Conservation (phyloP, 176 grass and related monocot species). For the Cenchrus fungigraminus region DNA sequence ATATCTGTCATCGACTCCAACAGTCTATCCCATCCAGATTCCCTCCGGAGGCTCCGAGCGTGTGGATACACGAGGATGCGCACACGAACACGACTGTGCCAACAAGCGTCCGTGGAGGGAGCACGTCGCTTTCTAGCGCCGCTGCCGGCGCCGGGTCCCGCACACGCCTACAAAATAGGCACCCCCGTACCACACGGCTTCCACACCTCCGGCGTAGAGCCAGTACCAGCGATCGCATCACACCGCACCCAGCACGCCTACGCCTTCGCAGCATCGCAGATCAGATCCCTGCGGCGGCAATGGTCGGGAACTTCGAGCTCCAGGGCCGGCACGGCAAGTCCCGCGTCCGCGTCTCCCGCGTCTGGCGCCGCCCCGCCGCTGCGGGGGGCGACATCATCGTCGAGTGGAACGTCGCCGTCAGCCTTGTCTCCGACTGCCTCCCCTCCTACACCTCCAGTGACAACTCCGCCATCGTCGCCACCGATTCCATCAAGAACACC, state of each 20-base stretch:
- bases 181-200: background rate
- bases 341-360: slow-evolving; percentile 77
- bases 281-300: slow-evolving; percentile 32
- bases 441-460: slow-evolving; percentile 82
- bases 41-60: background rate
- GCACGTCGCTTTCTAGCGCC: background rate
- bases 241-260: background rate
- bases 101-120: too few species aligned
- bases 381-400: slow-evolving; percentile 62
- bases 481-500: slow-evolving; percentile 97
- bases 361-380: slow-evolving; percentile 58
- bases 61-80: background rate
- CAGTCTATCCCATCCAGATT: background rate
- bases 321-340: slow-evolving; percentile 89
- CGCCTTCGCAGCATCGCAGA: background rate
- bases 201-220: background rate
- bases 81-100: background rate
- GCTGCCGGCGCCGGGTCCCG: background rate
- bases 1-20: background rate
- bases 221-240: background rate
- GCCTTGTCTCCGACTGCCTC: slow-evolving; percentile 87
- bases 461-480: slow-evolving; percentile 91
- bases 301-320: slow-evolving; percentile 76
- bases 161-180: background rate
- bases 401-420: slow-evolving; percentile 82